A percentile compares a stretch with the other conserved stretches of the same genome.
These are phyloP conservation scores for Bipolaris oryzae DNA, from an alignment of 2,329 filamentous ascomycete genomes.

Conservation along the genomic window DNA sequence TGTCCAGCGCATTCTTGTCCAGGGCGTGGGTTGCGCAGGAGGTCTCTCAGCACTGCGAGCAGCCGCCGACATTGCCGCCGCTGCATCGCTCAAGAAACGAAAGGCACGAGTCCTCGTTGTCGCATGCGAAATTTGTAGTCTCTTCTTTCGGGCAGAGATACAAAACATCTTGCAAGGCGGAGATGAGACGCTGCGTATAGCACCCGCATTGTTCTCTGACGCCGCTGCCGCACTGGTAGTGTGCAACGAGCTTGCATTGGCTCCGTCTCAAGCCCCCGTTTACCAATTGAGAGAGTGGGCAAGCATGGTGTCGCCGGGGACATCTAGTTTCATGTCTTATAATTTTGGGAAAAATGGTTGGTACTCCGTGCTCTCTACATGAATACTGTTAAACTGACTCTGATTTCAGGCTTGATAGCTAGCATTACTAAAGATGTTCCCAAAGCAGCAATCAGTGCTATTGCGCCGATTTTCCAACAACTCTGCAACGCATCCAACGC, in stretches of 20 bases:
- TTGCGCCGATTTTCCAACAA: slow-evolving; percentile 44
- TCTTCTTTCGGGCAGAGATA: slow-evolving; percentile 68
- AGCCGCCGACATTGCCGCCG: slow-evolving; percentile 70
- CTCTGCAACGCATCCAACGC: slow-evolving; percentile 2
- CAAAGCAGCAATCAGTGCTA: slow-evolving; percentile 21
- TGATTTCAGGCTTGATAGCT: slow-evolving; percentile 25
- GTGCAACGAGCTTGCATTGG: slow-evolving; percentile 65
- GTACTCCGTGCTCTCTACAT: slow-evolving; percentile 14
- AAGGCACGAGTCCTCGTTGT: slow-evolving; percentile 69
- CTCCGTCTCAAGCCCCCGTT: slow-evolving; percentile 40
- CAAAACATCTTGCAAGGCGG: slow-evolving; percentile 59
- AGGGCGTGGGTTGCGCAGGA: slow-evolving; percentile 50
- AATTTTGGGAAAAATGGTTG: slow-evolving; percentile 66
- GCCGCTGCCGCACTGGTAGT: slow-evolving; percentile 70
- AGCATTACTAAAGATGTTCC: slow-evolving; percentile 33
- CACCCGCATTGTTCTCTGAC: slow-evolving; percentile 71
- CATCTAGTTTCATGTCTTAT: slow-evolving; percentile 68
- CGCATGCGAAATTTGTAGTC: slow-evolving; percentile 61
- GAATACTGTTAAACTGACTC: background rate
- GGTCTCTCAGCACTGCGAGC: slow-evolving; percentile 41
- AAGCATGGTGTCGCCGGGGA: slow-evolving; percentile 66
- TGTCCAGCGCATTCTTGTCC: slow-evolving; percentile 44
- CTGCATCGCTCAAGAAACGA: slow-evolving; percentile 63
- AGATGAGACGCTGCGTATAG: slow-evolving; percentile 66
- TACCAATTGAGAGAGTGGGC: slow-evolving; percentile 71